Conservation (phyloP, 164 flowering plant species). For the Magnolia changhungtana region DNA sequence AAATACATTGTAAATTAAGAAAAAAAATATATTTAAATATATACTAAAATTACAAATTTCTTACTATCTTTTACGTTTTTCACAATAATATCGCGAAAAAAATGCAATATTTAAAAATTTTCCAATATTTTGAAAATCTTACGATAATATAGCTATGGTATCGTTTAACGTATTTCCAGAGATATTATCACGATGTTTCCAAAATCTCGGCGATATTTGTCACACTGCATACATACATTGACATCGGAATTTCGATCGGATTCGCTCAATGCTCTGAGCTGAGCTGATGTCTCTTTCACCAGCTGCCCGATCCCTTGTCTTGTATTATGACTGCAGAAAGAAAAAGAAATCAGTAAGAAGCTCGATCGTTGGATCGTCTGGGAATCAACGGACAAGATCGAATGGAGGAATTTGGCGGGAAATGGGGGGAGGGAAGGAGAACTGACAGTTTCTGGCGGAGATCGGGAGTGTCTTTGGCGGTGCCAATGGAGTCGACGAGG, state of each 20-base stretch:
- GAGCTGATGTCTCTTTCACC: slow-evolving; percentile 67
- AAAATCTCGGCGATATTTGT: background rate
- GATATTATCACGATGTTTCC: no score
- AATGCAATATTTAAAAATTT: no score
- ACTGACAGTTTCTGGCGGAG: slow-evolving; percentile 65
- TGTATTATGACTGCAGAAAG: slow-evolving; percentile 42
- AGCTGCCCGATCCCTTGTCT: slow-evolving; percentile 56
- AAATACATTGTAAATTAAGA: no score
- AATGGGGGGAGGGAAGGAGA: background rate
- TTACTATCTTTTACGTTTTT: no score
- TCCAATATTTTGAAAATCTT: no score
- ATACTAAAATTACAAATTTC: no score
- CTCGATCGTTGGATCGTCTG: background rate
- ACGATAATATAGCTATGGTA: no score
- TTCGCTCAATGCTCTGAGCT: slow-evolving; percentile 57
- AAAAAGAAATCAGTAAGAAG: background rate
- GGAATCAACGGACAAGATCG: background rate
- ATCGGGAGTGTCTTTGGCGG: slow-evolving; percentile 67
- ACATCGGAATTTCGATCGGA: slow-evolving; percentile 33
- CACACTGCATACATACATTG: slow-evolving; percentile 21
- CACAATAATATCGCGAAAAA: no score
- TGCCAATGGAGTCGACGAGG: slow-evolving; percentile 61
- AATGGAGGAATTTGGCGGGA: background rate
- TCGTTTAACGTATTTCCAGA: no score
- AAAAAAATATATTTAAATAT: no score